These are phyloP conservation scores for Phaeotremella skinneri DNA, from an alignment of 768 basidiomycete species.

Conservation along the genomic window DNA sequence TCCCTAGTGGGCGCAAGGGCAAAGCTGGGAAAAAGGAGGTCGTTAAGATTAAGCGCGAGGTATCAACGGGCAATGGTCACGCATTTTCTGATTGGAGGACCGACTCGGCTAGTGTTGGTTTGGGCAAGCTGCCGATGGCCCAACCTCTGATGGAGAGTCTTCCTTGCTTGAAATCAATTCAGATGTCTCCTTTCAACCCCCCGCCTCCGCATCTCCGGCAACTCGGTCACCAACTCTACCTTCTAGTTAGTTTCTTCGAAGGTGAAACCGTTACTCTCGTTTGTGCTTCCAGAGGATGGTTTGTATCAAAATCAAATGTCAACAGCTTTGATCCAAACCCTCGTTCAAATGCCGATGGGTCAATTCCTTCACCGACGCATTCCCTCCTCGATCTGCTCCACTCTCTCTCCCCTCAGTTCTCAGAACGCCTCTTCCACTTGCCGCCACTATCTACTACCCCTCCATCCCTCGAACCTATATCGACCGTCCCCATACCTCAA, in stretches of 20 bases:
- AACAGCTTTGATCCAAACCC: conserved; percentile 54
- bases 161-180: conserved; percentile 48
- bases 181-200: conserved; percentile 55
- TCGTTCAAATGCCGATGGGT: conserved; percentile 32
- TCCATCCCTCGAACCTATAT: conserved; percentile 44
- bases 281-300: conserved; percentile 54
- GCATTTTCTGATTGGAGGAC: conserved; percentile 48
- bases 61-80: conserved; percentile 23
- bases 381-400: conserved; percentile 54
- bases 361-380: conserved; percentile 35
- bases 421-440: conserved; percentile 36
- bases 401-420: conserved; percentile 53
- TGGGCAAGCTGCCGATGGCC: conserved; percentile 33
- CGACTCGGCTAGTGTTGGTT: conserved; percentile 21
- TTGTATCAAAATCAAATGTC: conserved; percentile 51
- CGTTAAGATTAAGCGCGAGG: conserved; percentile 29
- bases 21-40: conserved; percentile 47
- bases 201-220: conserved; percentile 54
- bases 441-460: conserved; percentile 33
- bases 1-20: conserved; percentile 40
- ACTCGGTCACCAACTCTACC: conserved; percentile 54
- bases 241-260: conserved; percentile 53
- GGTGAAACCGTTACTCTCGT: conserved; percentile 53
- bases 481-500: conserved; percentile 53
- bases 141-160: conserved; percentile 34